phyloP scores from a whole-genome alignment of 257 asterid genomes.

The Linaria vulgaris region DNA sequence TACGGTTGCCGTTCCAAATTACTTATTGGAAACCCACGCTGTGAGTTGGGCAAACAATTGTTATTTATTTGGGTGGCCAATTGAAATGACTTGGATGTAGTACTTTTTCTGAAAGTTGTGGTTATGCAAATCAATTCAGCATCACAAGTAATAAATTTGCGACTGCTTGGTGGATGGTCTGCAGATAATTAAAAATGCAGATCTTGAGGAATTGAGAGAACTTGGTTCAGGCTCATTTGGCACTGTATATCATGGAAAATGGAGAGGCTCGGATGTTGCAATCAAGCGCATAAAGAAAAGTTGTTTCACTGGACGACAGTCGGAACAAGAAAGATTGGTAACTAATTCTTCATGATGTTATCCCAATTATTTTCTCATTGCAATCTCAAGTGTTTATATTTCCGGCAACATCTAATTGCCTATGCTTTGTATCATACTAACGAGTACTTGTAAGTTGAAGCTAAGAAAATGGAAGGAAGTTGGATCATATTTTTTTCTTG shows the following conservation, averaged over 20 bases:
- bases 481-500: conserved; percentile 14
- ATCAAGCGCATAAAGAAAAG: conserved; percentile 80
- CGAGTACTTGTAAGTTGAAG: conserved; percentile 15
- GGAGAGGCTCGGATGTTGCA: conserved; percentile 86
- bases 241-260: conserved; percentile 63
- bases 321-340: conserved; percentile 90
- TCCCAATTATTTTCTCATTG: background rate
- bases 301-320: conserved; percentile 76
- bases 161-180: conserved; percentile 17
- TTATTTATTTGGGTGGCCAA: background rate
- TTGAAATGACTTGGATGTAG: conserved; percentile 4
- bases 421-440: conserved; percentile 12
- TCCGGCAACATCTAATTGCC: background rate
- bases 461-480: conserved; percentile 18
- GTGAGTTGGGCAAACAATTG: conserved; percentile 1
- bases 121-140: background rate
- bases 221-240: conserved; percentile 70
- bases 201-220: conserved; percentile 58
- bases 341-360: conserved; percentile 14
- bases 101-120: conserved; percentile 8
- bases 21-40: conserved; percentile 1
- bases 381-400: conserved; percentile 8
- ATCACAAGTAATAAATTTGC: conserved; percentile 17
- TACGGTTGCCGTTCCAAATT: conserved; percentile 5
- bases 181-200: conserved; percentile 51